Conservation (phyloP, 495 filamentous ascomycete species). For the Penicillium coffeae region DNA sequence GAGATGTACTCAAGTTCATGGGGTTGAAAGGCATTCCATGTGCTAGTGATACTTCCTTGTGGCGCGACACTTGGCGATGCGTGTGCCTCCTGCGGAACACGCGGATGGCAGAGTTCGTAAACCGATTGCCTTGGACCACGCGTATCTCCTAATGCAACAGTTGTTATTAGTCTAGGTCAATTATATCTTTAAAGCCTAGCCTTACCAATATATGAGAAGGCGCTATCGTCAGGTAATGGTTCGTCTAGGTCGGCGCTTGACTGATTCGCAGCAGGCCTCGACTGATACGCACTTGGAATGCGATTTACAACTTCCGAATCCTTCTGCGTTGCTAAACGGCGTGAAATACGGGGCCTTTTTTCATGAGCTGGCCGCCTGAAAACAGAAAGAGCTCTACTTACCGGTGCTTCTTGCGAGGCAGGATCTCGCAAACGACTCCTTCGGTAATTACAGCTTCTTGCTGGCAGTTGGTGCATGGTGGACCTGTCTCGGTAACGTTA, state of each 20-base stretch:
- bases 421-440: neutral
- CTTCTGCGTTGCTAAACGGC: too few relatives aligned
- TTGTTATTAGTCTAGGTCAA: too few relatives aligned
- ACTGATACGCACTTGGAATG: neutral
- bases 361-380: neutral
- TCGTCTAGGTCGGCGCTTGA: neutral
- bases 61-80: neutral
- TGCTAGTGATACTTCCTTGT: neutral
- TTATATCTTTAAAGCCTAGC: neutral
- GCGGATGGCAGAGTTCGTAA: conserved; percentile 4
- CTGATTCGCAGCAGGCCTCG: neutral
- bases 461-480: conserved; percentile 4
- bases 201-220: conserved; percentile 2
- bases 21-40: neutral
- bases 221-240: conserved; percentile 2
- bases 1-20: conserved; percentile 2
- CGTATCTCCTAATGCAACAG: neutral
- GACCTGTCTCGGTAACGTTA: neutral
- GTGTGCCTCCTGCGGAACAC: conserved; percentile 2
- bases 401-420: conserved; percentile 4
- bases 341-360: conserved; percentile 1
- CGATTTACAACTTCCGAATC: neutral
- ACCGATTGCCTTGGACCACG: conserved; percentile 6
- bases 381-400: neutral
- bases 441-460: neutral